phyloP scores from a whole-genome alignment of 352 stramenopile genomes.

The Pythium sukuiense region DNA sequence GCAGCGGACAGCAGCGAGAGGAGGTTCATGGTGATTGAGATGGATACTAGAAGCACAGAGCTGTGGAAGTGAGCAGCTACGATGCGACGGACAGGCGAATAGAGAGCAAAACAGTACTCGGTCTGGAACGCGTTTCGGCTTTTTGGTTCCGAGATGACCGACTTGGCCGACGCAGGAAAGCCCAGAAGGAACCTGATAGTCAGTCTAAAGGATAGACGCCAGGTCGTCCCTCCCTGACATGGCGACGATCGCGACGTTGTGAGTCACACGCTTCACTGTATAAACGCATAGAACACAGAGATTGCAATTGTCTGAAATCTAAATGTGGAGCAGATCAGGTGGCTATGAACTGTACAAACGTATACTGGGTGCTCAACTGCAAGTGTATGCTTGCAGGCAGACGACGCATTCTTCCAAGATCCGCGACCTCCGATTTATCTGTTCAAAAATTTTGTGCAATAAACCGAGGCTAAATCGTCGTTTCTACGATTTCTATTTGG shows the following conservation, averaged over 20 bases:
- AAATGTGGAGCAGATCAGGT: neutral
- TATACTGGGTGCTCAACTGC: neutral
- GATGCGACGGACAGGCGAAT: neutral
- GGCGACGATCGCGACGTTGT: conserved; percentile 10
- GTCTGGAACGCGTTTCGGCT: neutral
- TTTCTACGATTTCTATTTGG: neutral
- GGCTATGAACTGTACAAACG: neutral
- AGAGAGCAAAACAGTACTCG: neutral
- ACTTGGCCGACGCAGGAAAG: neutral
- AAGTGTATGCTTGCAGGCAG: conserved; percentile 5
- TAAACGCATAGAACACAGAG: neutral
- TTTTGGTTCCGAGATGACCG: neutral
- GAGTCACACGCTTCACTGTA: neutral
- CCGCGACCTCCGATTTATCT: neutral
- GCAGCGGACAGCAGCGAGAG: conserved; percentile 22
- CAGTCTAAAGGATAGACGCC: neutral
- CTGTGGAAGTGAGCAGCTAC: neutral
- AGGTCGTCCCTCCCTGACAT: conserved; percentile 30
- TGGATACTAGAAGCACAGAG: neutral
- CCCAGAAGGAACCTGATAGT: conserved; percentile 4
- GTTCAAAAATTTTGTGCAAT: neutral
- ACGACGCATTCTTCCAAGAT: neutral
- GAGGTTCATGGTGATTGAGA: conserved; percentile 38
- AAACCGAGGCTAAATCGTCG: neutral
- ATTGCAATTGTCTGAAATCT: neutral